Conservation (phyloP, 2,329 filamentous ascomycete species). For the Fusarium succisae region DNA sequence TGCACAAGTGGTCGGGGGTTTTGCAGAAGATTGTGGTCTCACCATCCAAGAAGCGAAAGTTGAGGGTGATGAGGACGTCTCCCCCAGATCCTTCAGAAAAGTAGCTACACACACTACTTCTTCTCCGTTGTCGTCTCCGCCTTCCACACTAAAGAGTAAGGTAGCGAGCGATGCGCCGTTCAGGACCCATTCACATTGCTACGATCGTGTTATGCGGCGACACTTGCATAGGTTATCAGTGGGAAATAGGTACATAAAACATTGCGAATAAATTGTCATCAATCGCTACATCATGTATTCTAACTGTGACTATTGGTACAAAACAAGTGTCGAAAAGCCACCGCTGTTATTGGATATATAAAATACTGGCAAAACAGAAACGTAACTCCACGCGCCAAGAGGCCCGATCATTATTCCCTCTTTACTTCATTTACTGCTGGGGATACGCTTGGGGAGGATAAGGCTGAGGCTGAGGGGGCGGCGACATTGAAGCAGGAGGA, state of each 20-base stretch:
- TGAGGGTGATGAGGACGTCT: too few species aligned
- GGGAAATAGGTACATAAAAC: neutral
- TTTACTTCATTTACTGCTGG: neutral
- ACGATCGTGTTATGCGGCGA: too few species aligned
- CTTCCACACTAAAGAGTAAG: neutral
- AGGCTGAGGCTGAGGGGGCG: conserved; percentile 24
- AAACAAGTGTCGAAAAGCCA: neutral
- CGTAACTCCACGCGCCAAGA: conserved; percentile 8
- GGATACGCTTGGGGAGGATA: conserved; percentile 12
- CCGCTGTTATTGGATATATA: conserved; percentile 6
- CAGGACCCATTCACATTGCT: neutral
- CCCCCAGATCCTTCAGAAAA: neutral
- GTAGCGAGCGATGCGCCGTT: neutral
- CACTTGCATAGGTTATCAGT: neutral
- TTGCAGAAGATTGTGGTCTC: too few species aligned
- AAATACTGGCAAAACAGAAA: neutral
- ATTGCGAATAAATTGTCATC: neutral
- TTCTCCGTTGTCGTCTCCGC: neutral
- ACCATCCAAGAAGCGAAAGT: too few species aligned
- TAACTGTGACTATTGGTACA: neutral
- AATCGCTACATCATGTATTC: neutral
- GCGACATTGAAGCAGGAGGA: conserved; percentile 1
- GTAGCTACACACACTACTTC: neutral
- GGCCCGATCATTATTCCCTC: neutral
- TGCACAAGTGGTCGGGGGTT: too few species aligned